These are phyloP conservation scores for Aphanomyces astaci DNA, from an alignment of 352 stramenopile species.

Conservation along the genomic window DNA sequence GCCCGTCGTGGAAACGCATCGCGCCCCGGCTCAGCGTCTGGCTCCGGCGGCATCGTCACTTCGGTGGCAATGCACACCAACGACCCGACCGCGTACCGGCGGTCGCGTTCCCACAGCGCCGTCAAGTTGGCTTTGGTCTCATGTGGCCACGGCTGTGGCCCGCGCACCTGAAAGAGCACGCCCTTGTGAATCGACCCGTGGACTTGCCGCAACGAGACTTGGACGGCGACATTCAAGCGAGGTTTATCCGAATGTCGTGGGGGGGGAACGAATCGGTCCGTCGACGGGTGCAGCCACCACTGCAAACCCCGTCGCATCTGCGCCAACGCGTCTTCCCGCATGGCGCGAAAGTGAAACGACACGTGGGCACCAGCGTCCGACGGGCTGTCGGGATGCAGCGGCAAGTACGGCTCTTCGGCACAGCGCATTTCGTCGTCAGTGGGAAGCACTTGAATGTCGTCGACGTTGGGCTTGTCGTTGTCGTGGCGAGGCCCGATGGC, in stretches of 20 bases:
- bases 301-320: conserved; percentile 28
- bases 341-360: conserved; percentile 27
- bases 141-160: conserved; percentile 11
- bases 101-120: conserved; percentile 27
- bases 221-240: conserved; percentile 21
- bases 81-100: conserved; percentile 24
- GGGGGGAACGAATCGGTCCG: not conserved
- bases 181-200: conserved; percentile 26
- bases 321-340: conserved; percentile 29
- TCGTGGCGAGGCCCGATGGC: conserved; percentile 25
- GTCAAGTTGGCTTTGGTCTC: not conserved
- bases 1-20: not conserved
- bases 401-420: conserved; percentile 22
- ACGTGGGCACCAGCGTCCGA: conserved; percentile 5
- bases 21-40: not conserved
- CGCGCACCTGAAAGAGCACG: conserved; percentile 25
- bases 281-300: conserved; percentile 22
- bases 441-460: conserved; percentile 23
- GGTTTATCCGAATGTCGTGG: conserved; percentile 19
- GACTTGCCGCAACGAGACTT: conserved; percentile 18
- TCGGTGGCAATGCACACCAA: conserved; percentile 26
- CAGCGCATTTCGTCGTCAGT: conserved; percentile 30
- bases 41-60: conserved; percentile 6
- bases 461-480: conserved; percentile 26
- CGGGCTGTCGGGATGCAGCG: not conserved